A percentile compares a stretch with the other conserved stretches of the same genome.
Evolutionary conservation across 768 basidiomycete species (phyloP).

Genomic region (Mycena galopus): DNA sequence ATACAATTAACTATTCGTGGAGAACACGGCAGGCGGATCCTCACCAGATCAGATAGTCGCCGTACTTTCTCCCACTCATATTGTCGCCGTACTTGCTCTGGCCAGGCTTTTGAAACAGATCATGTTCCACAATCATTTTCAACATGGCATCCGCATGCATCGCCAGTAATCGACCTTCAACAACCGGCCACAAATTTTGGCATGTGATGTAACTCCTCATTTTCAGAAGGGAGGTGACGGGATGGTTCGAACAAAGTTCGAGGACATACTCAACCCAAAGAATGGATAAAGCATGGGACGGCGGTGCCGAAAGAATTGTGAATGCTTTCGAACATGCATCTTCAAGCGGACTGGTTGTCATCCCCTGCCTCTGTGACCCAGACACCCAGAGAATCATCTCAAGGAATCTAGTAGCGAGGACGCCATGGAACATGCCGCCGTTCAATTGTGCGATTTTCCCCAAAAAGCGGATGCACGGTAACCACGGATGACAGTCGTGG

Average conservation of each 20-base stretch:
- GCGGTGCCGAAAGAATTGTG: background rate
- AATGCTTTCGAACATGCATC: background rate
- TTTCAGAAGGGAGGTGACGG: too few species aligned
- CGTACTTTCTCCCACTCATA: too few species aligned
- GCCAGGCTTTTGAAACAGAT: background rate
- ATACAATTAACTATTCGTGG: background rate
- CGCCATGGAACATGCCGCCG: background rate
- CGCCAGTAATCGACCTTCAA: too few species aligned
- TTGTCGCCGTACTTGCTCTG: too few species aligned
- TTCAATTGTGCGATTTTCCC: background rate
- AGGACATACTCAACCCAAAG: too few species aligned
- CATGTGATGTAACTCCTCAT: too few species aligned
- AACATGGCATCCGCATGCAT: too few species aligned
- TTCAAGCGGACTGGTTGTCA: background rate
- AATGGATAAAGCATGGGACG: too few species aligned
- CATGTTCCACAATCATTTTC: background rate
- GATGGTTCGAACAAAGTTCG: too few species aligned
- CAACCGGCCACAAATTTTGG: too few species aligned
- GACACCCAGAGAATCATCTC: slow-evolving; percentile 5
- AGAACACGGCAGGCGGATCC: too few species aligned
- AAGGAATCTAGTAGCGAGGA: background rate
- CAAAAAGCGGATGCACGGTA: background rate
- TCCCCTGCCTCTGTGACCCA: background rate
- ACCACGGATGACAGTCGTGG: background rate
- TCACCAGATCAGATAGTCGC: too few species aligned